These are phyloP conservation scores for Ogataea thermomethanolica DNA, from an alignment of 805 yeast genomes.

Conservation along the genomic window DNA sequence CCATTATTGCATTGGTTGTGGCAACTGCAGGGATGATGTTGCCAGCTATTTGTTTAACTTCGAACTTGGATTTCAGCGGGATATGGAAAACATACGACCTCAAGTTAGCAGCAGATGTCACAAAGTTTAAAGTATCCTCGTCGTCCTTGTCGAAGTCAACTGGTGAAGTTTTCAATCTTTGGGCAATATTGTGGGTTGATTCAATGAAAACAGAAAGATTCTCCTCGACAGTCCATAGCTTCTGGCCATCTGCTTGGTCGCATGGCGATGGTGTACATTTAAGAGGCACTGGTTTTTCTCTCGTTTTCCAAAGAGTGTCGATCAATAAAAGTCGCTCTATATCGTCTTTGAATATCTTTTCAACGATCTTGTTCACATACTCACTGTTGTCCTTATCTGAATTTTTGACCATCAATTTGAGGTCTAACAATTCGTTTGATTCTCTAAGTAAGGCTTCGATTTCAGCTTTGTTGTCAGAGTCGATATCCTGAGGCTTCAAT, in stretches of 20 bases:
- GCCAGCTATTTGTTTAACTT: conserved; percentile 92
- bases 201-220: conserved; percentile 56
- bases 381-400: conserved; percentile 22
- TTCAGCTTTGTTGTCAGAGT: conserved; percentile 63
- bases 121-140: conserved; percentile 84
- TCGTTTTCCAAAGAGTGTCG: conserved; percentile 73
- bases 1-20: conserved; percentile 92
- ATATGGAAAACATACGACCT: conserved; percentile 70
- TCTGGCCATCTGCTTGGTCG: conserved; percentile 33
- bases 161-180: conserved; percentile 39
- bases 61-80: conserved; percentile 72
- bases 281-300: conserved; percentile 68
- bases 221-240: conserved; percentile 59
- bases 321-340: conserved; percentile 68
- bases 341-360: conserved; percentile 68
- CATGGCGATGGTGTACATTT: conserved; percentile 23
- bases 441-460: conserved; percentile 63
- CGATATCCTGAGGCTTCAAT: conserved; percentile 39
- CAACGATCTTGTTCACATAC: conserved; percentile 45
- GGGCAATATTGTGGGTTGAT: conserved; percentile 47
- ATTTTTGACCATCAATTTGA: conserved; percentile 37
- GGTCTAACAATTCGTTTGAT: conserved; percentile 56
- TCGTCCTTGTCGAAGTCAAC: conserved; percentile 92
- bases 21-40: conserved; percentile 98
- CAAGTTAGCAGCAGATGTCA: conserved; percentile 78